A percentile compares a stretch with the other conserved stretches of the same genome.
These are phyloP conservation scores for Phytopythium helicoides DNA, from an alignment of 352 stramenopile species.

Conservation along the genomic window DNA sequence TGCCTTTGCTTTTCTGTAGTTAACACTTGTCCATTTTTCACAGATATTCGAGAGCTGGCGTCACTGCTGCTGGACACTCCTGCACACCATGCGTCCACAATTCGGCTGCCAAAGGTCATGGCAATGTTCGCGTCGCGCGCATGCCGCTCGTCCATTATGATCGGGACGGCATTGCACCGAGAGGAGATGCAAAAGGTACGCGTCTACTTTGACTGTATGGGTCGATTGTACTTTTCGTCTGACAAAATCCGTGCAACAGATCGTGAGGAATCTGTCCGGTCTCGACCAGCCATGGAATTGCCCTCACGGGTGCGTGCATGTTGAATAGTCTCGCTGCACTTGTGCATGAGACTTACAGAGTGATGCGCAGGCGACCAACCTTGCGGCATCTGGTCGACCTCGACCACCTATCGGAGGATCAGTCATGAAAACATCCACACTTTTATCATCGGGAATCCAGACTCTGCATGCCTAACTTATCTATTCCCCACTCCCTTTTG, in stretches of 20 bases:
- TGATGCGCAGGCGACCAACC: constrained; percentile 52
- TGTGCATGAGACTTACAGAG: neutral
- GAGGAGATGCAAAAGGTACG: constrained; percentile 91
- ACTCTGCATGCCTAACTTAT: too few relatives aligned
- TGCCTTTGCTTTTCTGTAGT: too few relatives aligned
- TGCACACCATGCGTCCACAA: constrained; percentile 33
- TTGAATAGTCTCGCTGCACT: neutral
- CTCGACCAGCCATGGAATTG: constrained; percentile 97
- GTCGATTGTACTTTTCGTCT: too few relatives aligned
- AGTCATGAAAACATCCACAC: too few relatives aligned
- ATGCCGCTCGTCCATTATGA: constrained; percentile 96
- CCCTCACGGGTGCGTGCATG: constrained; percentile 71
- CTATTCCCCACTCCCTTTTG: too few relatives aligned
- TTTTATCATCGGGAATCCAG: too few relatives aligned
- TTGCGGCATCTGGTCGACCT: constrained; percentile 73
- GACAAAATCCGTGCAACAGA: constrained; percentile 27
- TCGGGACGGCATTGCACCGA: constrained; percentile 91
- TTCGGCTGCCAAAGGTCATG: constrained; percentile 93
- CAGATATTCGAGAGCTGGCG: constrained; percentile 87
- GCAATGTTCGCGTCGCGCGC: constrained; percentile 96
- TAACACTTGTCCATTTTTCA: too few relatives aligned
- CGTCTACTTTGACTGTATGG: too few relatives aligned
- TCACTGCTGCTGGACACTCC: constrained; percentile 76
- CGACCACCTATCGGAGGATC: constrained; percentile 29
- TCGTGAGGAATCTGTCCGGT: constrained; percentile 86